Conservation (phyloP, 768 basidiomycete genomes). For the Leccinum broughii region DNA sequence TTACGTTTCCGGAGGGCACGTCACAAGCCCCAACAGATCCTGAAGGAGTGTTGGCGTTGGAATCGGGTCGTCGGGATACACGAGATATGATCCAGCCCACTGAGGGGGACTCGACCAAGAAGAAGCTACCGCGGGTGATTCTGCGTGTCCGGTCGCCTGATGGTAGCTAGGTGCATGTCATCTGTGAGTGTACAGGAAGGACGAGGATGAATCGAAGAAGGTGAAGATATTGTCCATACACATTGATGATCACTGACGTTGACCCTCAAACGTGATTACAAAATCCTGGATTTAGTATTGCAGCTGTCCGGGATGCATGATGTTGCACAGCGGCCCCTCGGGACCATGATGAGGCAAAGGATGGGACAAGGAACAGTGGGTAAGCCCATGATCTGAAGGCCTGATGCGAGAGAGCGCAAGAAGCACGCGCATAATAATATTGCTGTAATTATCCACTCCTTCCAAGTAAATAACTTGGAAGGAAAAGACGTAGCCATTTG, state of each 20-base stretch:
- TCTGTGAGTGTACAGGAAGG: background rate
- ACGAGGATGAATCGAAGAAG: background rate
- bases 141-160: slow-evolving; percentile 48
- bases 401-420: too few relatives aligned
- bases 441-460: too few relatives aligned
- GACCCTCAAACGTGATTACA: too few relatives aligned
- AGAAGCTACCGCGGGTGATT: slow-evolving; percentile 56
- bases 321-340: too few relatives aligned
- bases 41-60: background rate
- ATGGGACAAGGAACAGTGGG: too few relatives aligned
- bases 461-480: too few relatives aligned
- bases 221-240: background rate
- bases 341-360: too few relatives aligned
- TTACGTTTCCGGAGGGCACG: background rate
- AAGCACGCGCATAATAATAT: too few relatives aligned
- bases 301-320: too few relatives aligned
- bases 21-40: background rate
- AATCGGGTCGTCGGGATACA: background rate
- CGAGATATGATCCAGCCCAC: slow-evolving; percentile 1
- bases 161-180: background rate
- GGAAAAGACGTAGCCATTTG: too few relatives aligned
- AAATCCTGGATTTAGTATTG: too few relatives aligned
- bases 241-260: background rate
- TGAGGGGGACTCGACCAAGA: slow-evolving; percentile 34
- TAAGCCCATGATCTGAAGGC: too few relatives aligned